Percentiles rank a stretch among this genome's conserved stretches.
phyloP scores from a whole-genome alignment of 768 basidiomycete genomes.

The Mycena capillaripes region DNA sequence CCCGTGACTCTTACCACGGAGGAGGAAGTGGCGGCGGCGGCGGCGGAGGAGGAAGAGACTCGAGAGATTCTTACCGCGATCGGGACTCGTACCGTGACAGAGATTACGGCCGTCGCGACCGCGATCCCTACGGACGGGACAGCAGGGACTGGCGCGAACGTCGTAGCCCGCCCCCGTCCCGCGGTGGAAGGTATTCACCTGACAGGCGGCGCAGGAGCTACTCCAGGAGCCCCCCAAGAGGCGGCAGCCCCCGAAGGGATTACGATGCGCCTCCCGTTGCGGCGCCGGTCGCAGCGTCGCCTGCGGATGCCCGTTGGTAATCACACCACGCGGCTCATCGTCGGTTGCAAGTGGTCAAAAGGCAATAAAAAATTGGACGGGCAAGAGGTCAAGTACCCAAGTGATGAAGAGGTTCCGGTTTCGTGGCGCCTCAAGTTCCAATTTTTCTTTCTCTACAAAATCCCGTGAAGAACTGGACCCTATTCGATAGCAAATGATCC shows the following conservation, averaged over 20 bases:
- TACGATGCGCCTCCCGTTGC: conserved; percentile 55
- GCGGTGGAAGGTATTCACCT: conserved; percentile 80
- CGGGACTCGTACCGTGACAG: conserved; percentile 55
- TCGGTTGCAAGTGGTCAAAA: conserved; percentile 44
- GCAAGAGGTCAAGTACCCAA: conserved; percentile 56
- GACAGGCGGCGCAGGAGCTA: conserved; percentile 84
- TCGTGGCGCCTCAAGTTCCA: conserved; percentile 63
- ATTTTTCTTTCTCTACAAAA: conserved; percentile 64
- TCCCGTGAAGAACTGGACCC: conserved; percentile 63
- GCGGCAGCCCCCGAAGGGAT: conserved; percentile 68
- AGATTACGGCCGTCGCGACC: conserved; percentile 65
- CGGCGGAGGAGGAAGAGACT: conserved; percentile 46
- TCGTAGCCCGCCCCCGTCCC: conserved; percentile 77
- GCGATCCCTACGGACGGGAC: conserved; percentile 78
- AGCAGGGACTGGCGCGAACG: conserved; percentile 85
- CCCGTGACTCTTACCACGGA: conserved; percentile 54
- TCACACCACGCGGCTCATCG: conserved; percentile 43
- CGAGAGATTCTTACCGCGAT: conserved; percentile 50
- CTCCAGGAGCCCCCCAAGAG: conserved; percentile 85
- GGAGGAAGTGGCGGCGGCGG: conserved; percentile 52
- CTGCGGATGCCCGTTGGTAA: conserved; percentile 73
- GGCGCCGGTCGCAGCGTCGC: conserved; percentile 47
- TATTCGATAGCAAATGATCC: conserved; percentile 62
- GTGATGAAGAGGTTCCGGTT: conserved; percentile 57
- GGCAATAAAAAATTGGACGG: conserved; percentile 53